Conservation (phyloP, 2,329 filamentous ascomycete species). For the Hypomyces rosellus region DNA sequence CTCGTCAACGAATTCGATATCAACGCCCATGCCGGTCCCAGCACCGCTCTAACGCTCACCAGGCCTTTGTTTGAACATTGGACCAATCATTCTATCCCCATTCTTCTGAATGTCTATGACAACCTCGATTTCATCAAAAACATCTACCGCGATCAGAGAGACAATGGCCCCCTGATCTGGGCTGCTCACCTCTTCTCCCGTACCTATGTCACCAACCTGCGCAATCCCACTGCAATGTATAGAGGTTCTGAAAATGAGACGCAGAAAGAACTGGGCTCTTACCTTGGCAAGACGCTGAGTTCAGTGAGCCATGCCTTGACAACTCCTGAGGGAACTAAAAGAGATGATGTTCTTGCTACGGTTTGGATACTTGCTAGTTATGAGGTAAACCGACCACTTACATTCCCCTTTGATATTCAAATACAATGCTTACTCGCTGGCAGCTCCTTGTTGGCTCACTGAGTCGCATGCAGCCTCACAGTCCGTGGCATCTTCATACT, state of each 20-base stretch:
- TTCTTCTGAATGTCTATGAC: constrained; percentile 33
- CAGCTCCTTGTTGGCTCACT: constrained; percentile 34
- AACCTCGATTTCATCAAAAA: constrained; percentile 28
- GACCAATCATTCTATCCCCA: constrained; percentile 33
- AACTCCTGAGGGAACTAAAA: constrained; percentile 20
- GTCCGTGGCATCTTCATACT: constrained; percentile 33
- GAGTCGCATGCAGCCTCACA: constrained; percentile 17
- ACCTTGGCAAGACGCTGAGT: constrained; percentile 32
- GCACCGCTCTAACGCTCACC: constrained; percentile 11
- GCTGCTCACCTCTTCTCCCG: constrained; percentile 35
- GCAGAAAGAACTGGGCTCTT: constrained; percentile 27
- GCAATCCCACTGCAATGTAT: constrained; percentile 24
- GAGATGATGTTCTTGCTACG: constrained; percentile 33
- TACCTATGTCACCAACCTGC: constrained; percentile 33
- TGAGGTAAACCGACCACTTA: constrained; percentile 22
- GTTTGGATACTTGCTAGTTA: constrained; percentile 37
- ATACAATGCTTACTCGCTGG: constrained; percentile 11
- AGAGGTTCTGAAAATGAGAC: constrained; percentile 20
- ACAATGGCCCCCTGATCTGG: constrained; percentile 31
- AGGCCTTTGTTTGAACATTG: constrained; percentile 29
- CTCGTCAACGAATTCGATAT: not conserved
- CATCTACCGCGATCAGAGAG: constrained; percentile 19
- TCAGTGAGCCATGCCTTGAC: constrained; percentile 32
- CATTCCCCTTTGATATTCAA: too few relatives aligned
- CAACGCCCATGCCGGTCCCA: not conserved